Evolutionary conservation across 139 green algal species (phyloP), one percentile per base, ranked within the genome.

Genomic region (Astrephomene gubernaculifera): DNA sequence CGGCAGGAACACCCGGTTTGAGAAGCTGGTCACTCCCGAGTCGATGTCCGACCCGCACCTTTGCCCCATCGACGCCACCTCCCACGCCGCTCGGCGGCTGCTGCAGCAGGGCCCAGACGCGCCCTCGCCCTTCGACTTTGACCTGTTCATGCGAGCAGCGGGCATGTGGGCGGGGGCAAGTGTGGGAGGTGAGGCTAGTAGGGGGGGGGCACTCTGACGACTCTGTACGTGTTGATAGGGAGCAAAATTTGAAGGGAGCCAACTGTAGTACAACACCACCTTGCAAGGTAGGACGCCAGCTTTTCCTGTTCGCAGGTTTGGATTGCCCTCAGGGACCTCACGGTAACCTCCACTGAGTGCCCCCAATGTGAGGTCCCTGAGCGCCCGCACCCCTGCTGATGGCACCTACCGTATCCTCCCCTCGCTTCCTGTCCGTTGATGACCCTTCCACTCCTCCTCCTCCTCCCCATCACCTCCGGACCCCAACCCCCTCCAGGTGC

Each of bases 1-100:
- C n/a, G n/a, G n/a, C n/a, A 84, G 78, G 61, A 84, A 84, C 61
- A 72, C 61, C 1, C n/a, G 43, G n/a, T 84, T 64, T 17, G 39
- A 6, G 9, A 61, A 74, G 14, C 61, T 84, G 61, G 19, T 49
- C 29, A 29, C 29, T 6, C 65, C 61, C 4, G 39, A 84, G 6
- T 19, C 38, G 0, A 19, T 65, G 8, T 31, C n/a, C 24, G 43
- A 85, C 61, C 79, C 79, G 5, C 1, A 6, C 7, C 36, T 61
- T 0, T 85, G 79, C 43, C 79, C 63, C 17, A 43, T 72, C 9
- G 41, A 25, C 41, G 63, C 43, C 41, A 68, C 53, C 33, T 41
- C 31, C n/a, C 76, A 83, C 64, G 41, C 79, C 2, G 31, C 63
- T 0, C 60, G 79, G 44, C 79, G 79, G 14, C 79, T 75, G 21